phyloP scores from a whole-genome alignment of 2,329 filamentous ascomycete genomes.

The Penicillium sp. region DNA sequence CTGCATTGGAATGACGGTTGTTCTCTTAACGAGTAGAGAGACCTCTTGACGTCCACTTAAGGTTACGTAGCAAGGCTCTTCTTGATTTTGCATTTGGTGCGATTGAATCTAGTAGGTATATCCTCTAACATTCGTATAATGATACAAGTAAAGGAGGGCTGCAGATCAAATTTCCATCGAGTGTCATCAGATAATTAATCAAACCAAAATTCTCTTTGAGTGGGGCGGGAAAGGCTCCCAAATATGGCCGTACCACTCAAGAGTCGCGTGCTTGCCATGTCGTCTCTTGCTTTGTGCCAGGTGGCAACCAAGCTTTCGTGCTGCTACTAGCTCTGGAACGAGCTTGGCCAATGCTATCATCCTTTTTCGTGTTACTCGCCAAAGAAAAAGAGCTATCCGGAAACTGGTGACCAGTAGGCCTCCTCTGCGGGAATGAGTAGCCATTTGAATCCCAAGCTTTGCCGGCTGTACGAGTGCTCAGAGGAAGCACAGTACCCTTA shows the following conservation, averaged over 20 bases:
- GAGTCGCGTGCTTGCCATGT: constrained; percentile 70
- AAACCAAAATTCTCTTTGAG: constrained; percentile 19
- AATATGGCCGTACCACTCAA: constrained; percentile 25
- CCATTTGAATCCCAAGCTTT: constrained; percentile 44
- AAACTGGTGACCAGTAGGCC: constrained; percentile 26
- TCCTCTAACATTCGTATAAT: constrained; percentile 8
- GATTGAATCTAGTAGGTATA: not conserved
- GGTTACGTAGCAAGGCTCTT: not conserved
- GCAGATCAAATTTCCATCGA: not conserved
- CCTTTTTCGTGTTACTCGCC: constrained; percentile 43
- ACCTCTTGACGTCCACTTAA: too few relatives aligned
- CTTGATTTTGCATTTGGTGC: not conserved
- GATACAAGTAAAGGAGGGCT: constrained; percentile 1
- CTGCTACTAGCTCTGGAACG: constrained; percentile 47
- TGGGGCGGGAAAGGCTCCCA: constrained; percentile 9
- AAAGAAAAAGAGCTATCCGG: constrained; percentile 26
- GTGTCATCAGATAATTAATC: not conserved
- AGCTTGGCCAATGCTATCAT: constrained; percentile 51
- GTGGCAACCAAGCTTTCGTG: constrained; percentile 66
- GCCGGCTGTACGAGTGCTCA: constrained; percentile 52
- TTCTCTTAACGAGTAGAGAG: not conserved
- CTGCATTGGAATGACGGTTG: not conserved
- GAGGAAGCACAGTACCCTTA: constrained; percentile 68
- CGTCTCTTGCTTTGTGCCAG: constrained; percentile 83
- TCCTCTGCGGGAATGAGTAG: constrained; percentile 39